These are phyloP conservation scores for Yamadazyma friedrichii DNA, from an alignment of 1,139 yeast species.

Conservation along the genomic window DNA sequence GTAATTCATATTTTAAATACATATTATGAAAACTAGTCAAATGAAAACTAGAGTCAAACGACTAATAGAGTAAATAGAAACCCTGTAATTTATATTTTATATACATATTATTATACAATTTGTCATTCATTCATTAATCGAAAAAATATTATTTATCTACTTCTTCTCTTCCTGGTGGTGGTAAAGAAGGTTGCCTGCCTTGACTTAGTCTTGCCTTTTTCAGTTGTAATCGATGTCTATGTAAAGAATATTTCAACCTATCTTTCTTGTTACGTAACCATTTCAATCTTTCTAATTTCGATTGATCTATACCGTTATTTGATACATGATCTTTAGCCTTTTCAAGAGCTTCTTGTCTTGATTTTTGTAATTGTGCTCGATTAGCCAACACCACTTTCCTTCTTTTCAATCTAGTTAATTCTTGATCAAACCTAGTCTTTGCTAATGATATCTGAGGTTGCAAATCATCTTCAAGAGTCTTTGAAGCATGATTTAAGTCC, in stretches of 20 bases:
- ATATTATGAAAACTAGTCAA: too few relatives aligned
- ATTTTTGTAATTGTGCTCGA: constrained; percentile 33
- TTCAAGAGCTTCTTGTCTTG: constrained; percentile 28
- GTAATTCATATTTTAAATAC: too few relatives aligned
- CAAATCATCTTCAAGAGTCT: constrained; percentile 27
- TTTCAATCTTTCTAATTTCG: constrained; percentile 29
- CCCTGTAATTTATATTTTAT: too few relatives aligned
- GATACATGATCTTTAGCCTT: constrained; percentile 9
- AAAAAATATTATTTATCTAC: not conserved
- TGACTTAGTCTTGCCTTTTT: constrained; percentile 20
- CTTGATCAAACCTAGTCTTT: constrained; percentile 31
- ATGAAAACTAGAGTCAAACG: too few relatives aligned
- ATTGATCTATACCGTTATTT: constrained; percentile 17
- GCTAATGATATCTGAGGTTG: constrained; percentile 37
- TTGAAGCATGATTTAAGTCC: constrained; percentile 40
- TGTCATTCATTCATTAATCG: not conserved
- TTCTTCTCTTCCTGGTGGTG: constrained; percentile 9
- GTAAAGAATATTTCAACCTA: constrained; percentile 35
- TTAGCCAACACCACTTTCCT: constrained; percentile 27
- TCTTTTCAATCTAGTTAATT: constrained; percentile 28
- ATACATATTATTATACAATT: not conserved
- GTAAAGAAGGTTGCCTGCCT: constrained; percentile 14
- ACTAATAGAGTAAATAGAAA: too few relatives aligned
- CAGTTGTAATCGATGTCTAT: constrained; percentile 21
- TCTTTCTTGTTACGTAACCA: constrained; percentile 38